Evolutionary conservation across 2,329 filamentous ascomycete genomes (phyloP).

Genomic region (Trichoderma asperellum): DNA sequence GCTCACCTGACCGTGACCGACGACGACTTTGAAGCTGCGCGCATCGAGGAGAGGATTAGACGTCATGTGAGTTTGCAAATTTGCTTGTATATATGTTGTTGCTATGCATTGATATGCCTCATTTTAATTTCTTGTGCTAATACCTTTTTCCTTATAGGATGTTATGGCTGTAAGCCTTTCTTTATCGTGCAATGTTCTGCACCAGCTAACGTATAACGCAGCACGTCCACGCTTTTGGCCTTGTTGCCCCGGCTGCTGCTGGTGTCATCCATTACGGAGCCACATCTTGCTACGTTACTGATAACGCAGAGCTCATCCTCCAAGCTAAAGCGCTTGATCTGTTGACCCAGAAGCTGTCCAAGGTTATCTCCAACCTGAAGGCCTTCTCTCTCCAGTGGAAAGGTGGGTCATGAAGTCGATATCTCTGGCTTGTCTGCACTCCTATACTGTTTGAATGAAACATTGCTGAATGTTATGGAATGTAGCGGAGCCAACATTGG

Average conservation of each 20-base stretch:
- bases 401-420: conserved; percentile 28
- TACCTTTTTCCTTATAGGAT: conserved; percentile 39
- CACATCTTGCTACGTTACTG: conserved; percentile 64
- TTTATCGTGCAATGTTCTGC: not conserved
- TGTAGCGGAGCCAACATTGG: conserved; percentile 65
- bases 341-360: conserved; percentile 77
- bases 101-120: not conserved
- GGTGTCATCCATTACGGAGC: conserved; percentile 79
- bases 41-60: conserved; percentile 74
- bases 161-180: conserved; percentile 59
- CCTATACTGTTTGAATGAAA: not conserved
- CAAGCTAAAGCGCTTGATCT: conserved; percentile 65
- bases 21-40: conserved; percentile 74
- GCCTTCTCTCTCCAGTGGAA: conserved; percentile 75
- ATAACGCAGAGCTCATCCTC: conserved; percentile 75
- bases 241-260: conserved; percentile 73
- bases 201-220: conserved; percentile 35
- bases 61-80: conserved; percentile 53
- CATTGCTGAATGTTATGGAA: not conserved
- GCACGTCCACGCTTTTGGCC: conserved; percentile 75
- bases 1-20: conserved; percentile 76
- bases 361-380: conserved; percentile 74
- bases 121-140: conserved; percentile 27
- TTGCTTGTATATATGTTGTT: not conserved
- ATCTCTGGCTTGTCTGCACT: not conserved